Evolutionary conservation across 352 stramenopile species (phyloP).

Genomic region (Pythium sp.): DNA sequence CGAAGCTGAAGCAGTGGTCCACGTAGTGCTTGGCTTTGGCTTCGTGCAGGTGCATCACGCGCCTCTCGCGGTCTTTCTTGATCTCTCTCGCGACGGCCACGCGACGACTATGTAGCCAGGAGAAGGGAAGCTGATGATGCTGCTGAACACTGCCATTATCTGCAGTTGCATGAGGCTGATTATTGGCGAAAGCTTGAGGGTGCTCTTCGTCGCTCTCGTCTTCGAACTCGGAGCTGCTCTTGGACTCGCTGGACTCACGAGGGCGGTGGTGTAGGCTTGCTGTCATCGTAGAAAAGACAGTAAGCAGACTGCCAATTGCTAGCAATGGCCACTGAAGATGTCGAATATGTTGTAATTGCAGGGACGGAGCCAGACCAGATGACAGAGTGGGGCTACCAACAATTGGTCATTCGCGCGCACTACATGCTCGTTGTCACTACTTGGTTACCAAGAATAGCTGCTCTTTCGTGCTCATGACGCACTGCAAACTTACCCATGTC

Average conservation of each 20-base stretch:
- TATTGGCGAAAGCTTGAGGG: neutral
- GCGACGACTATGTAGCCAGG: constrained; percentile 2
- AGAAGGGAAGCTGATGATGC: neutral
- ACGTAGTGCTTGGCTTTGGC: constrained; percentile 26
- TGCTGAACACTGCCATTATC: neutral
- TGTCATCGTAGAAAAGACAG: neutral
- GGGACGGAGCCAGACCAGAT: no score
- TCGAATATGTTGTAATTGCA: no score
- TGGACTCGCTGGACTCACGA: neutral
- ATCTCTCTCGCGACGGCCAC: constrained; percentile 8
- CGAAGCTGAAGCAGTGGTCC: constrained; percentile 36
- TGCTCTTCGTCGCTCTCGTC: neutral
- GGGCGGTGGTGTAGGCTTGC: neutral
- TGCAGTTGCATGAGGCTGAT: neutral
- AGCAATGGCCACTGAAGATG: no score
- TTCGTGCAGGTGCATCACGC: constrained; percentile 15
- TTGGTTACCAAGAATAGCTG: no score
- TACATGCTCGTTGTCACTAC: no score
- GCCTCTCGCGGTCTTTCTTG: constrained; percentile 6
- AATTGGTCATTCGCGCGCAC: no score
- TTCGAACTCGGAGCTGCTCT: neutral
- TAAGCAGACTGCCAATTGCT: neutral
- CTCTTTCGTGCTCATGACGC: no score
- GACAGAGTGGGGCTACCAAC: no score
- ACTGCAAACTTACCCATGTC: no score